Evolutionary conservation across 108 stramenopile genomes (phyloP).

Genomic region (Bacterosira constricta): DNA sequence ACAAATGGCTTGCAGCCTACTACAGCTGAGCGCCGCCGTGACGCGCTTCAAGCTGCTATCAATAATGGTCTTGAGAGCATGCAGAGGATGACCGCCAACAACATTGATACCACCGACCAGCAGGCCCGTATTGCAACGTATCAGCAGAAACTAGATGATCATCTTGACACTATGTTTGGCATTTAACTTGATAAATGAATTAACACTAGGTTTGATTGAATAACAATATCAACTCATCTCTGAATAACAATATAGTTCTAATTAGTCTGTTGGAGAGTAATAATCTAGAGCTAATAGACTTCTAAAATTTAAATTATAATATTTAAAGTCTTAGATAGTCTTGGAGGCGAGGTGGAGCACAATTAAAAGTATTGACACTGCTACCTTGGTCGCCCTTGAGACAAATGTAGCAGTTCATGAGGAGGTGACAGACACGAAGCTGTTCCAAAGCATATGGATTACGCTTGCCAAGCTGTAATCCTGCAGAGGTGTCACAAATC

Average conservation of each 20-base stretch:
- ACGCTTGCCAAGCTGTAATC: neutral
- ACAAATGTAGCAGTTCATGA: slow-evolving; percentile 19
- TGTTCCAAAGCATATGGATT: slow-evolving; percentile 25
- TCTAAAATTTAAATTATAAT: no score
- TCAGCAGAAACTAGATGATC: neutral
- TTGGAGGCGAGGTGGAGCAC: no score
- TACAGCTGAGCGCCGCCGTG: neutral
- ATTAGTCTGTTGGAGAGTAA: no score
- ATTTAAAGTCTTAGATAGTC: no score
- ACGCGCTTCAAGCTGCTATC: neutral
- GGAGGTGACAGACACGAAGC: slow-evolving; percentile 14
- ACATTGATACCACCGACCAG: neutral
- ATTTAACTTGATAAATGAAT: neutral
- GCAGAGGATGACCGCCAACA: neutral
- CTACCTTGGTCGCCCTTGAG: no score
- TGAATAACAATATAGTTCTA: no score
- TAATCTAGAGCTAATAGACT: no score
- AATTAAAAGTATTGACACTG: no score
- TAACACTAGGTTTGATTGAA: neutral
- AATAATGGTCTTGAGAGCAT: neutral
- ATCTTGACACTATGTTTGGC: neutral
- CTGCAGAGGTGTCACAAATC: neutral
- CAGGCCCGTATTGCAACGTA: neutral
- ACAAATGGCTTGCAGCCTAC: neutral
- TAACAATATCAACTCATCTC: no score